Evolutionary conservation across 1,284 basidiomycete genomes (phyloP), one percentile per base, ranked within the genome.

Genomic region (Sphaerobolus stellatus): DNA sequence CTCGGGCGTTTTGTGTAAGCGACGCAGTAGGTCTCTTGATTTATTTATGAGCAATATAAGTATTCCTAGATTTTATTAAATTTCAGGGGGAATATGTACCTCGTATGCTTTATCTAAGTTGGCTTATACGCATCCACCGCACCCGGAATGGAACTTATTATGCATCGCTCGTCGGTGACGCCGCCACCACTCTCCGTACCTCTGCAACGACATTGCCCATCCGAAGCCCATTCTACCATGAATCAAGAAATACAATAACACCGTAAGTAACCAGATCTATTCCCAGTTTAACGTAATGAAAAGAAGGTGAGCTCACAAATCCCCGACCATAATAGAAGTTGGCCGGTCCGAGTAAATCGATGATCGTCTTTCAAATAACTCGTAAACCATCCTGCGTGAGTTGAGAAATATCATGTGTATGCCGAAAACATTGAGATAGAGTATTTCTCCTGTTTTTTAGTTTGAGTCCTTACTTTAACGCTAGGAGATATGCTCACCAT

Each of bases 171-270:
- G 61, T n/a, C 65, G 58, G 34, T 62, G 54, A 31, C 44, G 52
- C 27, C 66, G 54, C 61, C 64, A 65, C 31, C 48, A 40, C 5
- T 62, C 56, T 18, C 63, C 63, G 30, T 69, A 67, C 1, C 56
- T 60, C 38, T 61, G 54, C 29, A 64, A 53, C 3, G 48, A 62
- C 62, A 80, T 76, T 1, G 79, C 61, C 75, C 76, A 80, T 56
- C 75, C 69, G 71, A 74, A 80, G 5, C 79, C 77, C 61, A 80
- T 77, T 38, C 79, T 81, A 48, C 0, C n/a, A 43, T 53, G 9
- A 31, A n/a, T 6, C 24, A 41, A 5, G 27, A 11, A 18, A 4
- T 25, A 22, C 20, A 18, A 48, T 18, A 16, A 27, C 22, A n/a
- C n/a, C n/a, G n/a, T n/a, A n/a, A n/a, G n/a, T n/a, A n/a, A n/a